Conservation (phyloP, 2,329 filamentous ascomycete genomes). For the Zelopaecilomyces penicillatus region DNA sequence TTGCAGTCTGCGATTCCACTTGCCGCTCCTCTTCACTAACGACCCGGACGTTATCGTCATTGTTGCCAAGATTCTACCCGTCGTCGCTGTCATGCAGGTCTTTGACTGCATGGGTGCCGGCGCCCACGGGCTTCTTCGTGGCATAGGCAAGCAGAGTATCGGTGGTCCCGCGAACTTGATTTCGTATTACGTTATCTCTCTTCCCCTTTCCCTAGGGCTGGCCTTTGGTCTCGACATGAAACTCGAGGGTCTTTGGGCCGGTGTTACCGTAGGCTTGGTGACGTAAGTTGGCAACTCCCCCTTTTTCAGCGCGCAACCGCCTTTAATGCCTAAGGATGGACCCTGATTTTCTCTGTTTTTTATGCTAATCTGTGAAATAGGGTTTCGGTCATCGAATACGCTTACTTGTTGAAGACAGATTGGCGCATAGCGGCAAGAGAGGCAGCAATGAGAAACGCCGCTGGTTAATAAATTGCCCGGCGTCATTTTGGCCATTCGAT, state of each 20-base stretch:
- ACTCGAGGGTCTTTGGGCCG: constrained; percentile 72
- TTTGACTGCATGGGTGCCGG: constrained; percentile 75
- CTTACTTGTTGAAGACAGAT: constrained; percentile 42
- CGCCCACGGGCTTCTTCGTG: constrained; percentile 77
- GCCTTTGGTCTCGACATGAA: constrained; percentile 72
- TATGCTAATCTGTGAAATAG: constrained; percentile 19
- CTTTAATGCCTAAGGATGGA: constrained; percentile 7
- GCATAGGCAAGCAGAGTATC: constrained; percentile 80
- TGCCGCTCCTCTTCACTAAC: constrained; percentile 71
- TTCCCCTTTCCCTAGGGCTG: constrained; percentile 73
- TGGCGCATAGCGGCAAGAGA: constrained; percentile 47
- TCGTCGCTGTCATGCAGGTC: constrained; percentile 83
- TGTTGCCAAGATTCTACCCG: constrained; percentile 62
- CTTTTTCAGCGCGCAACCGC: neutral
- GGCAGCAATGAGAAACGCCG: constrained; percentile 42
- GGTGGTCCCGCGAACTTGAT: constrained; percentile 83
- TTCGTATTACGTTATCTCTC: constrained; percentile 76
- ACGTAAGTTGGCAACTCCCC: constrained; percentile 35
- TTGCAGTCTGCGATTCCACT: constrained; percentile 57
- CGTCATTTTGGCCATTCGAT: neutral
- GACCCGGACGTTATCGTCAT: constrained; percentile 61
- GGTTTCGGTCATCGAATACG: constrained; percentile 45
- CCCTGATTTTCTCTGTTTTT: no score
- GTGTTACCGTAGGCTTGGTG: constrained; percentile 63
- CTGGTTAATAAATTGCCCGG: constrained; percentile 24